Evolutionary conservation across 2,329 filamentous ascomycete genomes (phyloP), one percentile per base, ranked within the genome.

Genomic region (Trichoderma polysporum): DNA sequence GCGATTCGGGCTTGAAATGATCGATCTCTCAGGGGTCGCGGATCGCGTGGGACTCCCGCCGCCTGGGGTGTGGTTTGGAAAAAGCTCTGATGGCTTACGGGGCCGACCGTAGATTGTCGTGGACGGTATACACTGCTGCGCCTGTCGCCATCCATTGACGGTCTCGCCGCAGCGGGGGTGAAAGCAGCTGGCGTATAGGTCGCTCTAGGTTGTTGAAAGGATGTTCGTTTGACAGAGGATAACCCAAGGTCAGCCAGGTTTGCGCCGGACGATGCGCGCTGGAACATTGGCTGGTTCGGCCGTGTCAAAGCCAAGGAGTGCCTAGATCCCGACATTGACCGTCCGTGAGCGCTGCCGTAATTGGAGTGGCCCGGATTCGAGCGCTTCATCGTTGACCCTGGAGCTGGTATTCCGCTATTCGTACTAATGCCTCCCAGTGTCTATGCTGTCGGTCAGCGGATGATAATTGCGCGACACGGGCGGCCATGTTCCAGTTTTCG

Each of bases 361-460:
- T 86, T 87, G 67, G 88, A 88, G 70, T 88, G 88, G 72, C 88
- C 89, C 13, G 93, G 94, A 75, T 89, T 95, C 33, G 92, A 91
- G 78, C 95, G 92, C 83, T 99, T 99, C 86, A 99, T 90, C 47
- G 93, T 92, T 47, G 94, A 98, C 31, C 91, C 86, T 9, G 95
- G 94, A 80, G 97, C 93, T 22, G 95, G 95, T 70, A 99, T 92
- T 25, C 88, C 88, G 22, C 91, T 91, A 78, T 93, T 94, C 78
- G 90, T 88, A 77, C 88, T 94, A 75, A 97, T 88, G 71, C 89
- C 90, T 71, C 91, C 94, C 68, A 98, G 87, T 63, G 95, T 97
- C 93, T 96, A 78, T 70, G 70, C 41, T 41, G 52, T 61, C 37
- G n/a, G 69, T 74, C 66, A 76, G 71, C 65, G 33, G 13, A 47